These are phyloP conservation scores for Coccomyxa sp. DNA, from an alignment of 139 green algal species.

Conservation along the genomic window DNA sequence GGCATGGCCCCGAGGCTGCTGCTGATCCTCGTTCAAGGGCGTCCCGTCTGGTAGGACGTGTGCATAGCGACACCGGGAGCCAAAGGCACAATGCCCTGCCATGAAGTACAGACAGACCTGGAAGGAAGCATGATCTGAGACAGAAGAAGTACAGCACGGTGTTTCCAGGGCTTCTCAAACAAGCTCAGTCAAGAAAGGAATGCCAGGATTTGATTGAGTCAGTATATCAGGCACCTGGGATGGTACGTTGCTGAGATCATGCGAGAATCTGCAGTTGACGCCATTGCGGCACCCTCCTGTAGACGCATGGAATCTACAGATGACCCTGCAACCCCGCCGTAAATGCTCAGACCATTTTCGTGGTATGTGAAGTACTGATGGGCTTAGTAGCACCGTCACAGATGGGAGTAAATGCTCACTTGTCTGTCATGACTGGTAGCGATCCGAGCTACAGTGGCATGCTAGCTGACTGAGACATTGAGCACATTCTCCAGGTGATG, in stretches of 20 bases:
- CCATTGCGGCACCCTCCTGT: slow-evolving; percentile 32
- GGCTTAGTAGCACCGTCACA: too few relatives aligned
- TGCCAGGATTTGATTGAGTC: neutral
- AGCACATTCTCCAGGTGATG: too few relatives aligned
- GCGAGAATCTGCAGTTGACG: slow-evolving; percentile 30
- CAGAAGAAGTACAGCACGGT: neutral
- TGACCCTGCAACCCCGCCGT: slow-evolving; percentile 16
- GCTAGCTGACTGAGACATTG: too few relatives aligned
- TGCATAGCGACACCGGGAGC: slow-evolving; percentile 46
- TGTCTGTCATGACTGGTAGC: too few relatives aligned
- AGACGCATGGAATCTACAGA: slow-evolving; percentile 45
- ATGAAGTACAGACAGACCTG: slow-evolving; percentile 63
- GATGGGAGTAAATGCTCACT: too few relatives aligned
- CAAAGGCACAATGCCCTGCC: slow-evolving; percentile 52
- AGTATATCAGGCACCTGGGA: slow-evolving; percentile 22
- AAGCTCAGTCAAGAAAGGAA: neutral
- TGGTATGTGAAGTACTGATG: too few relatives aligned
- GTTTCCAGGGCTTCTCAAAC: too few relatives aligned
- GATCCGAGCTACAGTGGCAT: too few relatives aligned
- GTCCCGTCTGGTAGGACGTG: slow-evolving; percentile 19
- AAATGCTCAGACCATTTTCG: too few relatives aligned
- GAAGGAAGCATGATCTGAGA: neutral
- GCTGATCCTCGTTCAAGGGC: too few relatives aligned
- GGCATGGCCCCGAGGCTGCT: too few relatives aligned
- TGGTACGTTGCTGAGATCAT: slow-evolving; percentile 22